Percentiles rank a stretch among this genome's conserved stretches.
Conservation (phyloP, 306 rosid genomes). For the Morella rubra region DNA sequence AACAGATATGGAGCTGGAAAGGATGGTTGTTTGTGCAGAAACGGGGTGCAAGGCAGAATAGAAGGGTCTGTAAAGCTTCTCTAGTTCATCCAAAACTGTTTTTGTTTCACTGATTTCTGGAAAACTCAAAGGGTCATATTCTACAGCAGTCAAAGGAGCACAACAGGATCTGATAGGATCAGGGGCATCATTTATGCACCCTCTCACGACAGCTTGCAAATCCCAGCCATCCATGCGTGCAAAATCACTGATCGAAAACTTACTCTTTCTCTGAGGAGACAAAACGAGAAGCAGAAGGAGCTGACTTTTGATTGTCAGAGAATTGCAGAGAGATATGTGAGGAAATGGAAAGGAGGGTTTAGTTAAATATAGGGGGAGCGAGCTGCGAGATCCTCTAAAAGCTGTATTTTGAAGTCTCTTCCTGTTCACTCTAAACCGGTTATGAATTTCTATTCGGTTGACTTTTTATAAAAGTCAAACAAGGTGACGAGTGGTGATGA, state of each 20-base stretch:
- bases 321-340: conserved; percentile 23
- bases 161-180: conserved; percentile 13
- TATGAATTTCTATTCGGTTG: conserved; percentile 41
- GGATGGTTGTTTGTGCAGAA: conserved; percentile 38
- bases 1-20: conserved; percentile 35
- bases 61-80: conserved; percentile 61
- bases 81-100: conserved; percentile 51
- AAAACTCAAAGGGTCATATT: conserved; percentile 41
- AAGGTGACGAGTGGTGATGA: conserved; percentile 16
- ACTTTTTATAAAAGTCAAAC: conserved; percentile 54
- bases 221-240: conserved; percentile 70
- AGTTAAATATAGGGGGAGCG: conserved; percentile 24
- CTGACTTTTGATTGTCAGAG: conserved; percentile 28
- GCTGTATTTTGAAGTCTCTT: conserved; percentile 13
- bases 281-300: neutral
- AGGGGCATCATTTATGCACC: conserved; percentile 35
- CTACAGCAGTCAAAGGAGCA: conserved; percentile 27
- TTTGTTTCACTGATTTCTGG: conserved; percentile 51
- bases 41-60: conserved; percentile 46
- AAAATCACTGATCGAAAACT: conserved; percentile 29
- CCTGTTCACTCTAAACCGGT: neutral
- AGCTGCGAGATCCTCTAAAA: neutral
- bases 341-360: conserved; percentile 28
- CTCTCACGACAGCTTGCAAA: conserved; percentile 79
- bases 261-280: neutral